Evolutionary conservation across 2,329 filamentous ascomycete genomes (phyloP).

Genomic region (Monilinia fructicola): DNA sequence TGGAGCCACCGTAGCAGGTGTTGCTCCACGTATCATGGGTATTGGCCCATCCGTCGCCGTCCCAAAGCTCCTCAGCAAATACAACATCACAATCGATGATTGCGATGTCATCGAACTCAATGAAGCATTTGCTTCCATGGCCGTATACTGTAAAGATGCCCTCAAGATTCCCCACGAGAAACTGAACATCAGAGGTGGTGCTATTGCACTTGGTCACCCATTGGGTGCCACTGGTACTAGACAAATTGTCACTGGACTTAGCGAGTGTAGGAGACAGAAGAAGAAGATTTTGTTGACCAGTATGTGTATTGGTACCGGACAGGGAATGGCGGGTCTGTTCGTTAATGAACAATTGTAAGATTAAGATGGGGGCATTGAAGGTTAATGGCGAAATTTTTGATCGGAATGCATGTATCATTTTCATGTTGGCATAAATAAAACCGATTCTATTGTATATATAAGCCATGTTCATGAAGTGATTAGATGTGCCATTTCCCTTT

Average conservation of each 20-base stretch:
- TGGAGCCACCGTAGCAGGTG: conserved; percentile 83
- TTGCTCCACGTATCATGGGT: conserved; percentile 94
- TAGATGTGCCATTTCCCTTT: background rate
- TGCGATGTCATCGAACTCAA: conserved; percentile 92
- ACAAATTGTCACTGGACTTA: conserved; percentile 87
- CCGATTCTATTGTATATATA: background rate
- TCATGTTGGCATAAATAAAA: background rate
- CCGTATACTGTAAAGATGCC: conserved; percentile 81
- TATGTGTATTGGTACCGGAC: conserved; percentile 78
- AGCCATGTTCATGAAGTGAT: too few species aligned
- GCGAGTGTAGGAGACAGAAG: conserved; percentile 78
- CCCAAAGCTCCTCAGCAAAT: conserved; percentile 80
- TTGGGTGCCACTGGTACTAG: conserved; percentile 75
- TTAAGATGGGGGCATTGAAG: background rate
- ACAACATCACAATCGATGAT: conserved; percentile 75
- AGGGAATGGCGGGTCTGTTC: conserved; percentile 67
- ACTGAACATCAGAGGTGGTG: conserved; percentile 79
- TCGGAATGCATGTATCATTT: background rate
- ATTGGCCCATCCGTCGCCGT: conserved; percentile 76
- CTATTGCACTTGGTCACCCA: conserved; percentile 80
- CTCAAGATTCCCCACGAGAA: conserved; percentile 70
- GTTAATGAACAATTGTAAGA: conserved; percentile 54
- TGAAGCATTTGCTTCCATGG: conserved; percentile 98
- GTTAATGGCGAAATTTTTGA: background rate
- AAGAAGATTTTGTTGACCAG: conserved; percentile 90